Evolutionary conservation across 441 rosid species (phyloP).

Genomic region (Syzygium malaccense): DNA sequence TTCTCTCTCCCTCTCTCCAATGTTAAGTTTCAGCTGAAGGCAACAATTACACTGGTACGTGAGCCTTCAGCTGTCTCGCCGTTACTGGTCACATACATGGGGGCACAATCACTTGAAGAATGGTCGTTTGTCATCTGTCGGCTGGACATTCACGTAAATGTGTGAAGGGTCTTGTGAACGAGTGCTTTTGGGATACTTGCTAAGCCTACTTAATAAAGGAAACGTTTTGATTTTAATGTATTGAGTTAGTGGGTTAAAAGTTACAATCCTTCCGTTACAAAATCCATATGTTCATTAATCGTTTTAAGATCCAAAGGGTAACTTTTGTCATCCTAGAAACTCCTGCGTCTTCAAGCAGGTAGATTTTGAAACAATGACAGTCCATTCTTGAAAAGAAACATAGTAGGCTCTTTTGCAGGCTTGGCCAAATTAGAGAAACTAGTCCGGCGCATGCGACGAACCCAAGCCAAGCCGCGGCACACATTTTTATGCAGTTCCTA

Average conservation of each 20-base stretch:
- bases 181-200: not conserved
- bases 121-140: not conserved
- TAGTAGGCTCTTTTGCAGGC: not conserved
- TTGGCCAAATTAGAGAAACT: not conserved
- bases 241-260: not conserved
- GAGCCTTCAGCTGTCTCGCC: not conserved
- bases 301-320: not conserved
- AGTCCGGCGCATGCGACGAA: not conserved
- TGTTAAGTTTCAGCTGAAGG: not conserved
- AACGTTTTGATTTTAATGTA: not conserved
- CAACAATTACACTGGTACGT: not conserved
- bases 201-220: not conserved
- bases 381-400: not conserved
- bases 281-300: not conserved
- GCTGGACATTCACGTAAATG: not conserved
- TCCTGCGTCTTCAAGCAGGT: not conserved
- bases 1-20: not conserved
- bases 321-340: not conserved
- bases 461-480: not conserved
- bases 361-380: not conserved
- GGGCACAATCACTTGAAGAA: not conserved
- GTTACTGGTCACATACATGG: not conserved
- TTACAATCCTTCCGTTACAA: not conserved
- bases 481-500: not conserved
- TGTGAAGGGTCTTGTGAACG: not conserved